Base-by-base conservation (phyloP, 169 alveolate species). In the Cyclospora cayetanensis region DNA sequence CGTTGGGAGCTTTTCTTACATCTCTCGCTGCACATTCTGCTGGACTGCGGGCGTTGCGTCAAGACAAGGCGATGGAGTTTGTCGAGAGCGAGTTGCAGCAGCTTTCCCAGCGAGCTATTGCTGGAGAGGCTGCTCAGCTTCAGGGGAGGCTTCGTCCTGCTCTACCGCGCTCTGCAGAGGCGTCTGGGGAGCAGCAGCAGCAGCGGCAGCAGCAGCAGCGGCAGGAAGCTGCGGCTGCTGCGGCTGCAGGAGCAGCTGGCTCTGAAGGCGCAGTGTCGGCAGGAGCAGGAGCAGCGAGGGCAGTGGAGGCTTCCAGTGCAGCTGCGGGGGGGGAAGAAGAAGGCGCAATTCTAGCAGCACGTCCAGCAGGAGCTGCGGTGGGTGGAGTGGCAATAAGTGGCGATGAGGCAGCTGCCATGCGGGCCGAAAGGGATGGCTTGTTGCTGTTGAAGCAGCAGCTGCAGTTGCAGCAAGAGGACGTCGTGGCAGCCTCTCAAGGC, bases 1-100 rank as follows among this genome's bases (percentile, higher is more conserved):
- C 92, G 46, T 29, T 70, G 22, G 92, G 92, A 5, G 86, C 87
- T 7, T 87, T 87, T 50, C 80, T 87, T 27, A 66, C 92, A 9
- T 66, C 92, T 37, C 35, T 87, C 29, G 92, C 80, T 20, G 43
- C 80, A n/a, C 92, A 87, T 43, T 55, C 92, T 7, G 35, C 86
- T 2, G 92, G 92, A 31, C 68, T 87, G 39, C 11, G 46, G 5
- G 63, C n/a, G 5, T 39, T 74, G 0, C 25, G 85, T 4, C 85
- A 74, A 41, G 55, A 74, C 65, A 74, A 74, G 41, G 85, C 37
- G 5, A 27, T 22, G 20, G 65, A 74, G 25, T 15, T 41, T n/a
- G 85, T 41, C 2, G 65, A 74, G 7, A 27, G 27, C 0, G n/a
- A 41, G 85, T 43, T 74, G 2, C 60, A 41, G 15, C 29, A 74